A percentile compares a stretch with the other conserved stretches of the same genome.
Evolutionary conservation across 225 moss, liverwort and hornwort genomes (phyloP).

Genomic region (Polytrichum commune): DNA sequence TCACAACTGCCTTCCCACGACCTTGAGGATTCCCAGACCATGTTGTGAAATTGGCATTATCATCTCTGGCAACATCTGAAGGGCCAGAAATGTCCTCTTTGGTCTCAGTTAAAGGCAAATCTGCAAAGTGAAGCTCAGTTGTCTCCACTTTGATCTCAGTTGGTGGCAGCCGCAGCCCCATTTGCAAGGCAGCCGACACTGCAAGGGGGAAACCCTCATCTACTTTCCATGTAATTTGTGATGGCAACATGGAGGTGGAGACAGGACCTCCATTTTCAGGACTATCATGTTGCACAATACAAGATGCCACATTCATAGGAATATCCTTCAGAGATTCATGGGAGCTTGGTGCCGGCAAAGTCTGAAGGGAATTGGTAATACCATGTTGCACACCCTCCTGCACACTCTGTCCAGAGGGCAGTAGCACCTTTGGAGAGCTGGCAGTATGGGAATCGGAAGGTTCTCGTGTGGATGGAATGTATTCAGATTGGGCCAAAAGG

Average conservation of each 20-base stretch:
- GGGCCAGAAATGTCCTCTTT: background rate
- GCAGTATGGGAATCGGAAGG: background rate
- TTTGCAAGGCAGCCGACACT: background rate
- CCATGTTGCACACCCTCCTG: background rate
- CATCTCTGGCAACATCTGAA: background rate
- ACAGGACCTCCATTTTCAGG: background rate
- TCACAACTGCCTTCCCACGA: slow-evolving; percentile 35
- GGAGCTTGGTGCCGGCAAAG: no score
- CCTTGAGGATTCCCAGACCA: slow-evolving; percentile 25
- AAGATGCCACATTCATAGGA: background rate
- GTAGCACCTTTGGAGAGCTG: background rate
- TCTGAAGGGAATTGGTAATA: no score
- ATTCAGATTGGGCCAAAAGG: background rate
- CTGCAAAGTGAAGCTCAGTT: background rate
- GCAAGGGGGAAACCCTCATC: background rate
- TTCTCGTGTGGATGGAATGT: slow-evolving; percentile 2
- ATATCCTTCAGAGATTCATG: no score
- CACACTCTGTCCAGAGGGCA: background rate
- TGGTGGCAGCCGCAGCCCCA: background rate
- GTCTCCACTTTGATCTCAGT: background rate
- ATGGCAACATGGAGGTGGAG: slow-evolving; percentile 13
- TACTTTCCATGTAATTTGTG: background rate
- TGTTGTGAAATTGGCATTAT: slow-evolving; percentile 1
- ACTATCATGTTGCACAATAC: background rate
- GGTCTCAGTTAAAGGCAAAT: background rate